Evolutionary conservation across 116 monocot species (phyloP), one percentile per base, ranked within the genome.

Genomic region (Cymodocea nodosa): DNA sequence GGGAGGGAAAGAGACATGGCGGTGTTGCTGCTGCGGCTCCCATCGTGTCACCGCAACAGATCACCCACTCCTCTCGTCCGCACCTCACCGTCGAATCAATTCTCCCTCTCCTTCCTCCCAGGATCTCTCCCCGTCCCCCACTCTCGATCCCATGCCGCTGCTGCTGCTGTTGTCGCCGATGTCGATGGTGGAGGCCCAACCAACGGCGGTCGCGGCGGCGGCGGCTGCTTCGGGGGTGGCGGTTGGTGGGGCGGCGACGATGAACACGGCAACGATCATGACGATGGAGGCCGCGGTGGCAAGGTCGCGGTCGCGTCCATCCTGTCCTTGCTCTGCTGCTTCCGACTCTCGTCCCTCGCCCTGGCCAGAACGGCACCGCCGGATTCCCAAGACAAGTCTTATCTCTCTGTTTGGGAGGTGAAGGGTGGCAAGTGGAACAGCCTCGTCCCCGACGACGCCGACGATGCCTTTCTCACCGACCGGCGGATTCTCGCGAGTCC

Each of bases 371-470:
- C 66, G 25, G 35, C 59, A 12, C 48, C 48, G 9, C 35, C 23
- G n/a, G 52, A 8, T 16, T 39, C 22, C 0, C n/a, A 23, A 15
- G 64, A 34, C 18, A 18, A 49, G 23, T 24, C 44, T 2, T 16
- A 54, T 10, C 53, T 15, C 17, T 51, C 35, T 17, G 65, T 78
- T 5, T 87, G 85, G 85, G 95, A 95, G 81, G 83, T 90, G 52
- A 90, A 59, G 59, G 83, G 85, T 4, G 87, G 85, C 44, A 81
- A 73, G 30, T 63, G 87, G 77, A 87, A 71, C 54, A 76, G 73
- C 39, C 77, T 90, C 0, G 74, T 68, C 12, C 78, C 75, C 69
- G 56, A 73, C 39, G 18, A 52, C n/a, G 68, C 51, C 9, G 65
- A 68, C 10, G 59, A 68, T 16, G 75, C 65, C 20, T 73, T 73